phyloP scores from a whole-genome alignment of 768 basidiomycete species.

The Lactarius deliciosus region DNA sequence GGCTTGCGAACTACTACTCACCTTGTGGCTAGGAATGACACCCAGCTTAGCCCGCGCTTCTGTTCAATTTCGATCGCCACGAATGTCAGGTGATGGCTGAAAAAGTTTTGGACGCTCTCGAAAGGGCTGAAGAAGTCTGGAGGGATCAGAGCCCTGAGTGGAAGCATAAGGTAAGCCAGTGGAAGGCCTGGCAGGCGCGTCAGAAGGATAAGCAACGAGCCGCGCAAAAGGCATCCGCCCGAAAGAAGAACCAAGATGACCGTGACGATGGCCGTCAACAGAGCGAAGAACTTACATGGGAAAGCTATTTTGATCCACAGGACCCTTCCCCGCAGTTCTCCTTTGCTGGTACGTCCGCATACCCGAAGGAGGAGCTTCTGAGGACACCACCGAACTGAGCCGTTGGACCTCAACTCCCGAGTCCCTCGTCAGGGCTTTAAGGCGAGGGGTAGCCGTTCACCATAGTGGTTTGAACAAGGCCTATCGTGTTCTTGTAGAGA shows the following conservation, averaged over 20 bases:
- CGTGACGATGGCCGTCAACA: conserved; percentile 28
- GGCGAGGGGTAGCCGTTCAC: conserved; percentile 65
- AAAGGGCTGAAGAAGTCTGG: conserved; percentile 51
- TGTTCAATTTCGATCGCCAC: conserved; percentile 65
- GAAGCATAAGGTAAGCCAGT: conserved; percentile 50
- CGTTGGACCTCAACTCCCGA: conserved; percentile 36
- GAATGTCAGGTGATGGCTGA: conserved; percentile 56
- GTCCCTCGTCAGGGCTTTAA: conserved; percentile 52
- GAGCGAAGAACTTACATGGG: conserved; percentile 41
- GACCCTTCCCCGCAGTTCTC: conserved; percentile 61
- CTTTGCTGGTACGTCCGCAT: conserved; percentile 49
- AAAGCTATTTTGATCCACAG: conserved; percentile 54
- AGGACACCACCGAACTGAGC: conserved; percentile 44
- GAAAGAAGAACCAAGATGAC: conserved; percentile 38
- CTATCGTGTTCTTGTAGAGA: conserved; percentile 59
- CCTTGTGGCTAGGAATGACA: not conserved
- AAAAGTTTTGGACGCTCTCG: conserved; percentile 40
- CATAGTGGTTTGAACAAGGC: conserved; percentile 67
- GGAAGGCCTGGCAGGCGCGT: conserved; percentile 48
- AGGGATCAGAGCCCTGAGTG: conserved; percentile 46
- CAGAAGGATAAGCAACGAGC: conserved; percentile 50
- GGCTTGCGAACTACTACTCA: conserved; percentile 30
- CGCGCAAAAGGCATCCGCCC: conserved; percentile 43
- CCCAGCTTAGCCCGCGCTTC: conserved; percentile 53
- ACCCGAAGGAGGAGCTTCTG: conserved; percentile 49